A percentile compares a stretch with the other conserved stretches of the same genome.
Conservation (phyloP, 352 stramenopile species). For the Chrysophaeum taylorii region DNA sequence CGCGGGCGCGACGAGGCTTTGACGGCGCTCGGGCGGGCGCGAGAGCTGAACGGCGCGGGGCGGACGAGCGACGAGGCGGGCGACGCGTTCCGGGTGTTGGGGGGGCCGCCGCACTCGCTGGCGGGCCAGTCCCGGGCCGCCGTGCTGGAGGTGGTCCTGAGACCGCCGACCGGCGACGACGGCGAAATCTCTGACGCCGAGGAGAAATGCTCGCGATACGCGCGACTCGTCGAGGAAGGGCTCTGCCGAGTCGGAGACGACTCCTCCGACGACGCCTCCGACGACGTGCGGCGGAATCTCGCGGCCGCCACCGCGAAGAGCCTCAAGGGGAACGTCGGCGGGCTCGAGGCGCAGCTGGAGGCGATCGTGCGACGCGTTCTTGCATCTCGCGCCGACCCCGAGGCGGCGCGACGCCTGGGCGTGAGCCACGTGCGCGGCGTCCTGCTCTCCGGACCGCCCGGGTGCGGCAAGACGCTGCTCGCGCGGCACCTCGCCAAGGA, state of each 20-base stretch:
- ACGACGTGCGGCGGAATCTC: not conserved
- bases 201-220: constrained; percentile 14
- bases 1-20: not conserved
- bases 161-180: constrained; percentile 31
- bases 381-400: constrained; percentile 43
- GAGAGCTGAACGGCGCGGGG: constrained; percentile 36
- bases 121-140: constrained; percentile 34
- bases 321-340: constrained; percentile 41
- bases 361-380: constrained; percentile 48
- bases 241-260: constrained; percentile 20
- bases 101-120: constrained; percentile 42
- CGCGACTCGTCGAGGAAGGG: constrained; percentile 19
- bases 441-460: constrained; percentile 40
- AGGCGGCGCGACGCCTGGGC: constrained; percentile 35
- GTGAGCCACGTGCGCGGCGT: constrained; percentile 48
- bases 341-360: constrained; percentile 46
- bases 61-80: constrained; percentile 24
- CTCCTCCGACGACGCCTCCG: constrained; percentile 27
- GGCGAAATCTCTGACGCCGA: constrained; percentile 1
- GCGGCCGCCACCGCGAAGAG: constrained; percentile 9
- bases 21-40: constrained; percentile 7
- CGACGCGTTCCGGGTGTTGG: constrained; percentile 22
- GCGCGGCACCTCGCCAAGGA: constrained; percentile 47
- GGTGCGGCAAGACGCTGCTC: constrained; percentile 48
- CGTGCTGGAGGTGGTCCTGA: constrained; percentile 39